These are phyloP conservation scores for Pleurotus cornucopiae DNA, from an alignment of 768 basidiomycete species.

Conservation along the genomic window DNA sequence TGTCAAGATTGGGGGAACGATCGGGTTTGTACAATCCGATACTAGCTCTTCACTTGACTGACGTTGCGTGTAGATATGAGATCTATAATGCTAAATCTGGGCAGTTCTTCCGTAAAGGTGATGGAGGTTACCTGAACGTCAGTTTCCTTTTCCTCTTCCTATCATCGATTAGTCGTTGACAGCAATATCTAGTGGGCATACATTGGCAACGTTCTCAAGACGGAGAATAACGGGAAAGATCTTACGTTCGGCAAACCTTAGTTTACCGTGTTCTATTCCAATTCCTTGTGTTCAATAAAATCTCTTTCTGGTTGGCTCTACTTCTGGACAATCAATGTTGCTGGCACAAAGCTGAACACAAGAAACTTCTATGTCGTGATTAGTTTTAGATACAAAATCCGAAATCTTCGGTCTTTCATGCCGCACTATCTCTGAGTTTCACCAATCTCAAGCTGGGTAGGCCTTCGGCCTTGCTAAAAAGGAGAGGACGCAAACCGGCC, in stretches of 20 bases:
- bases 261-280: not conserved
- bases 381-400: too few relatives aligned
- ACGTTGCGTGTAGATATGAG: not conserved
- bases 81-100: constrained; percentile 5
- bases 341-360: too few relatives aligned
- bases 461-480: too few relatives aligned
- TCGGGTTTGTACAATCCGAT: constrained; percentile 7
- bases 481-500: too few relatives aligned
- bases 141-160: not conserved
- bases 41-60: not conserved
- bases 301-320: too few relatives aligned
- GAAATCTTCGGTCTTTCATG: too few relatives aligned
- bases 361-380: too few relatives aligned
- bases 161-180: not conserved
- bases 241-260: not conserved
- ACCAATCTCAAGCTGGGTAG: too few relatives aligned
- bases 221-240: not conserved
- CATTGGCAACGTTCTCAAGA: not conserved
- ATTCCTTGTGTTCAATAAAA: too few relatives aligned
- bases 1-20: constrained; percentile 12
- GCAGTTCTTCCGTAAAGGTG: constrained; percentile 1
- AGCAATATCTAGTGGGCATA: not conserved
- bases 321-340: too few relatives aligned
- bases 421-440: too few relatives aligned
- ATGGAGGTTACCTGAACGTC: constrained; percentile 7